Conservation (phyloP, 2,329 filamentous ascomycete genomes). For the Fusarium chlamydosporum region DNA sequence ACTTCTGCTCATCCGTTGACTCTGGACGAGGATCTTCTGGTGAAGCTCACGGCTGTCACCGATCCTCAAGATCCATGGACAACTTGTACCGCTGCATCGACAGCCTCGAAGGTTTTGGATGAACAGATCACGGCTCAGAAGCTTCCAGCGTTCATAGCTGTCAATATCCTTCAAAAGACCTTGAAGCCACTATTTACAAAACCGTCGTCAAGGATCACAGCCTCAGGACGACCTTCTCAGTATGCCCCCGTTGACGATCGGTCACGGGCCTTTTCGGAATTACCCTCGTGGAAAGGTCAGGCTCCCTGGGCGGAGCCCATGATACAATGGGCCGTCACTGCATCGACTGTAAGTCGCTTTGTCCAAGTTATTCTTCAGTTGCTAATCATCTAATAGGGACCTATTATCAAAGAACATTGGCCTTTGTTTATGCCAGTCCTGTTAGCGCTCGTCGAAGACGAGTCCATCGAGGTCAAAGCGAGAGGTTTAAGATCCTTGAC, state of each 20-base stretch:
- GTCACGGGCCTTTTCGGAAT: constrained; percentile 9
- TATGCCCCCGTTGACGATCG: constrained; percentile 37
- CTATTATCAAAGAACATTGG: constrained; percentile 71
- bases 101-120: constrained; percentile 54
- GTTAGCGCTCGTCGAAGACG: constrained; percentile 77
- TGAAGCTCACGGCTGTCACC: constrained; percentile 54
- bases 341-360: constrained; percentile 62
- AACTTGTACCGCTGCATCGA: constrained; percentile 50
- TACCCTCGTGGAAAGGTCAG: constrained; percentile 46
- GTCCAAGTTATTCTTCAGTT: background rate
- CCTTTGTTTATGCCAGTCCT: constrained; percentile 78
- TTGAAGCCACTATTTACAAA: constrained; percentile 77
- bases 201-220: constrained; percentile 60
- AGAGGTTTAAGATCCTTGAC: constrained; percentile 69
- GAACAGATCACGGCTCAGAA: constrained; percentile 42
- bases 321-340: constrained; percentile 68
- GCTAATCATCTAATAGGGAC: constrained; percentile 52
- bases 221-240: constrained; percentile 51
- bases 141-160: constrained; percentile 61
- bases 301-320: constrained; percentile 43
- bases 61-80: constrained; percentile 58
- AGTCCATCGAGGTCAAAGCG: constrained; percentile 65
- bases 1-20: constrained; percentile 12
- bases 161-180: constrained; percentile 72
- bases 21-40: constrained; percentile 46